These are phyloP conservation scores for Cordyceps farinosa DNA, from an alignment of 2,329 filamentous ascomycete species.

Conservation along the genomic window DNA sequence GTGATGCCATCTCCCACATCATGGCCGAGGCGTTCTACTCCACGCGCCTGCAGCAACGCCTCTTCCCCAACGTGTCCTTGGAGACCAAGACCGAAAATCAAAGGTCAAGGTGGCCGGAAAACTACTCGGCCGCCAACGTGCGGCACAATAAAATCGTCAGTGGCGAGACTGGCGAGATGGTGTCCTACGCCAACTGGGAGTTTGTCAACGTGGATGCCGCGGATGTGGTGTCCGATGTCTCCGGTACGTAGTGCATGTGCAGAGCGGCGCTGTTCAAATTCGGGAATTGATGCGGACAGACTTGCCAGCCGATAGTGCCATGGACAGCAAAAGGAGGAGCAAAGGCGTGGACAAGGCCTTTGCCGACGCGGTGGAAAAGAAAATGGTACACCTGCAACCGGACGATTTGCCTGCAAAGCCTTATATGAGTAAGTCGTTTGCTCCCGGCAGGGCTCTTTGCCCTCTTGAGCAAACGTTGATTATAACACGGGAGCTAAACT, in stretches of 20 bases:
- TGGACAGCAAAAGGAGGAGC: neutral
- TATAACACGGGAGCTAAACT: neutral
- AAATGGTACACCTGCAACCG: neutral
- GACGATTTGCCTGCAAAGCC: neutral
- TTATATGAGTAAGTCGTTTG: neutral
- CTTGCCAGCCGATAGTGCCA: neutral
- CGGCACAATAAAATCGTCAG: neutral
- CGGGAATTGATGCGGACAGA: neutral
- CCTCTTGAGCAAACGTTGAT: too few relatives aligned
- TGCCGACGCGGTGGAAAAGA: neutral
- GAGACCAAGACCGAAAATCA: neutral
- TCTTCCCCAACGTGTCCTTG: neutral
- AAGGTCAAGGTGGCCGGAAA: neutral
- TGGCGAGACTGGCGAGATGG: neutral
- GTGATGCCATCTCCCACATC: neutral
- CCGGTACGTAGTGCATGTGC: neutral
- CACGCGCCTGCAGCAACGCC: neutral
- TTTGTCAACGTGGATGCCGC: neutral
- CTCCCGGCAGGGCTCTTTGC: too few relatives aligned
- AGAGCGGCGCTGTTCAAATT: neutral
- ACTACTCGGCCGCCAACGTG: neutral
- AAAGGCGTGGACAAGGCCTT: neutral
- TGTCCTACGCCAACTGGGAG: neutral
- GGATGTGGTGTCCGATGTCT: neutral
- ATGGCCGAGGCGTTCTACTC: neutral